Percentiles rank a stretch among this genome's conserved stretches.
These are phyloP conservation scores for Cephalotrichum gorgonifer DNA, from an alignment of 2,329 filamentous ascomycete genomes.

Conservation along the genomic window DNA sequence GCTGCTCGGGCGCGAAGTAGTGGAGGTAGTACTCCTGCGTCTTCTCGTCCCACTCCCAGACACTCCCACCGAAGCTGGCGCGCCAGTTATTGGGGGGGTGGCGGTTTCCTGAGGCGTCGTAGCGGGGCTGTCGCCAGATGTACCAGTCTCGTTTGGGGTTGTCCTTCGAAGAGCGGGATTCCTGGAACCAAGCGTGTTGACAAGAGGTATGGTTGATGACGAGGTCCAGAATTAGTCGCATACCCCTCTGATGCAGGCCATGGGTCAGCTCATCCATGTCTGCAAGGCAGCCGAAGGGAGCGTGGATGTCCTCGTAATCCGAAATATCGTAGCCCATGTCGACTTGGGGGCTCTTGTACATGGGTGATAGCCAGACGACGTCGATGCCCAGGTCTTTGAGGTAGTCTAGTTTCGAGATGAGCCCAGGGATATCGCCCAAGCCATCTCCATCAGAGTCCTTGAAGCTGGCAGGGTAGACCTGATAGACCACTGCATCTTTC, in stretches of 20 bases:
- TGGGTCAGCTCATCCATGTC: constrained; percentile 57
- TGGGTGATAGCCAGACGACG: constrained; percentile 44
- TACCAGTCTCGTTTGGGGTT: constrained; percentile 52
- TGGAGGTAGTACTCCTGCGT: constrained; percentile 50
- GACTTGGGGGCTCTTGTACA: constrained; percentile 42
- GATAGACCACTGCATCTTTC: constrained; percentile 51
- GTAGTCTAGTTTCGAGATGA: constrained; percentile 46
- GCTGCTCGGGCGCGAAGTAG: constrained; percentile 60
- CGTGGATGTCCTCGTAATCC: constrained; percentile 57
- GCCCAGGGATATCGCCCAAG: constrained; percentile 43
- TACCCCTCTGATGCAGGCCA: constrained; percentile 48
- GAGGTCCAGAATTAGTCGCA: constrained; percentile 63
- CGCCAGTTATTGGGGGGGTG: constrained; percentile 52
- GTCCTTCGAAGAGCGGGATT: constrained; percentile 46
- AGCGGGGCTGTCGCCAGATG: constrained; percentile 50
- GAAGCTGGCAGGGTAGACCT: constrained; percentile 52
- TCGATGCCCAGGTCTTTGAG: constrained; percentile 44
- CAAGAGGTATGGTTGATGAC: constrained; percentile 62
- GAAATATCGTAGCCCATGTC: constrained; percentile 66
- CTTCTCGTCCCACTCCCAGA: constrained; percentile 38
- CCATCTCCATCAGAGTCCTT: constrained; percentile 47
- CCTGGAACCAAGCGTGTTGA: constrained; percentile 59
- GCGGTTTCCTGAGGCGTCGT: constrained; percentile 44
- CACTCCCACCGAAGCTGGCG: constrained; percentile 14
- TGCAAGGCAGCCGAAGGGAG: constrained; percentile 54